Evolutionary conservation across 2,329 filamentous ascomycete species (phyloP).

Genomic region (Aspergillus floridensis): DNA sequence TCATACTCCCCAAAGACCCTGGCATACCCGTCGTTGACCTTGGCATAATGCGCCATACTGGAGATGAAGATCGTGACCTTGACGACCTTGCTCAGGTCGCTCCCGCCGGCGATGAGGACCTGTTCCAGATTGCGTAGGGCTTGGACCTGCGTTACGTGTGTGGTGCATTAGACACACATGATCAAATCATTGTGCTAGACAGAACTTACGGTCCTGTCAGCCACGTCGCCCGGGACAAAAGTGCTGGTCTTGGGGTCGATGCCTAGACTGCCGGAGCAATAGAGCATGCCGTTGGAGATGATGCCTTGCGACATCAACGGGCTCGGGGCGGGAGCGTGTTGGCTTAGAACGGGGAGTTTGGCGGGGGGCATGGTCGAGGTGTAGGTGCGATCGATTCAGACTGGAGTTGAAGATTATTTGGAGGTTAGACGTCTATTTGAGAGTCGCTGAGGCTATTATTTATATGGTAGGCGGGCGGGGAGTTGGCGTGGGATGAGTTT

Average conservation of each 20-base stretch:
- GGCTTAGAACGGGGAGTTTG: constrained; percentile 4
- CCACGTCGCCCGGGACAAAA: constrained; percentile 22
- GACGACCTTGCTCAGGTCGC: constrained; percentile 14
- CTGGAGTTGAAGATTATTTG: no score
- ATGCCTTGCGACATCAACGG: constrained; percentile 27
- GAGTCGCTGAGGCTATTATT: no score
- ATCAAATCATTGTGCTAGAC: neutral
- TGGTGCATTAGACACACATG: no score
- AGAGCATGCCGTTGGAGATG: constrained; percentile 26
- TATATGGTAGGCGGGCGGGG: no score
- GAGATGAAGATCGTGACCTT: constrained; percentile 22
- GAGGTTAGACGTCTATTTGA: no score
- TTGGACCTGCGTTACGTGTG: neutral
- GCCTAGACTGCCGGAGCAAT: constrained; percentile 26
- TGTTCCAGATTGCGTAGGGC: constrained; percentile 14
- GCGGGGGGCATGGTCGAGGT: constrained; percentile 4
- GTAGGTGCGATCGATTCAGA: neutral
- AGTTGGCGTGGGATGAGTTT: neutral
- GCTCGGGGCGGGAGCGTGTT: constrained; percentile 20
- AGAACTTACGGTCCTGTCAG: constrained; percentile 22
- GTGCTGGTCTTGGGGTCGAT: constrained; percentile 20
- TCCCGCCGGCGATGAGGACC: constrained; percentile 15
- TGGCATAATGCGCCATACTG: constrained; percentile 16
- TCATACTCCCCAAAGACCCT: constrained; percentile 3
- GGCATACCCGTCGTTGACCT: constrained; percentile 18